Conservation (phyloP, 2,329 filamentous ascomycete genomes). For the Chalaropsis ovoidea region DNA sequence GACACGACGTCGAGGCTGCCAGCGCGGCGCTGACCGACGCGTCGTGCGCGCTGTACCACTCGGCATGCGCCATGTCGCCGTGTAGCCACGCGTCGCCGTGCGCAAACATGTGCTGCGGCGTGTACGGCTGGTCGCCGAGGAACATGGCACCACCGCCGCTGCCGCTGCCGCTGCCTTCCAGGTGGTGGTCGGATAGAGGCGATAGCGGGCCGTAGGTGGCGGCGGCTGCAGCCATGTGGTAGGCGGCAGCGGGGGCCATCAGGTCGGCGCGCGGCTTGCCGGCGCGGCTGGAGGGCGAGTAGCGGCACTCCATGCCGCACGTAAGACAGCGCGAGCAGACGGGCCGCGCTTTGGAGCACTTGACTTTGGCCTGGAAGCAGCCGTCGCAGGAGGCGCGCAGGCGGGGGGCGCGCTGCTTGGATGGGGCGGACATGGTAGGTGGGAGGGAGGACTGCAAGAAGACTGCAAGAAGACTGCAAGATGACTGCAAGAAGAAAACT, state of each 20-base stretch:
- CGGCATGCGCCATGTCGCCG: constrained; percentile 29
- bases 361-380: constrained; percentile 48
- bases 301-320: constrained; percentile 42
- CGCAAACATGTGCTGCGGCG: constrained; percentile 14
- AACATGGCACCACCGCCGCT: constrained; percentile 7
- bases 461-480: not conserved
- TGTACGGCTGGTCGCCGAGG: constrained; percentile 15
- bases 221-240: constrained; percentile 11
- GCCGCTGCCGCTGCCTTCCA: not conserved
- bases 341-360: constrained; percentile 45
- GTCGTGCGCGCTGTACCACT: constrained; percentile 8
- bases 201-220: constrained; percentile 6
- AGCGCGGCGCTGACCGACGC: not conserved
- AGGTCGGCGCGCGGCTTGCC: constrained; percentile 30
- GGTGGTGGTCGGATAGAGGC: constrained; percentile 6
- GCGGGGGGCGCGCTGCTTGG: constrained; percentile 35
- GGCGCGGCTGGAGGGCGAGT: constrained; percentile 43
- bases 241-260: constrained; percentile 4
- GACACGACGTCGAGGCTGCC: not conserved
- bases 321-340: constrained; percentile 44
- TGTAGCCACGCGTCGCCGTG: constrained; percentile 15
- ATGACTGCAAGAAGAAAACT: not conserved
- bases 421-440: constrained; percentile 15
- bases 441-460: not conserved
- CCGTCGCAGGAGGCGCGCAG: constrained; percentile 44